Percentiles rank a stretch among this genome's conserved stretches.
Conservation (phyloP, 1,284 basidiomycete species). For the Trametes sp. region DNA sequence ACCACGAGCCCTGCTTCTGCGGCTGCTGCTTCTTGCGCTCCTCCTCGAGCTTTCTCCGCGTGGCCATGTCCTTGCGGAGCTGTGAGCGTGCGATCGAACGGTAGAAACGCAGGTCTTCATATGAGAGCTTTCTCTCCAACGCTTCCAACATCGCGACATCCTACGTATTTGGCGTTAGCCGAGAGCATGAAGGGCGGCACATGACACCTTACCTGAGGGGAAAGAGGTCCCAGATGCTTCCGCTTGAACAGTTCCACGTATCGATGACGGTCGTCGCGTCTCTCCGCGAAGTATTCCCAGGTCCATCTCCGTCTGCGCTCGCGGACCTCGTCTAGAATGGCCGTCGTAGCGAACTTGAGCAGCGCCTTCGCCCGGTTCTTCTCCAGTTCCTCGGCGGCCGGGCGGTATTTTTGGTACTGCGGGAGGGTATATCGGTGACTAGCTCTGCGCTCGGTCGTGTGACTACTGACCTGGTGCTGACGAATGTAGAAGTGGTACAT, state of each 20-base stretch:
- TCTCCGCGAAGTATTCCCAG: conserved; percentile 91
- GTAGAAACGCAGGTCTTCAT: conserved; percentile 98
- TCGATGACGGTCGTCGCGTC: conserved; percentile 84
- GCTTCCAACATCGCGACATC: conserved; percentile 68
- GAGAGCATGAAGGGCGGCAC: neutral
- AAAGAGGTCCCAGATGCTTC: conserved; percentile 65
- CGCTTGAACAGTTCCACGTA: conserved; percentile 93
- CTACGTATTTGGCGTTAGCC: conserved; percentile 45
- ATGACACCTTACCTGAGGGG: conserved; percentile 52
- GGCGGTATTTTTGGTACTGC: conserved; percentile 86
- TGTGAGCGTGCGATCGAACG: conserved; percentile 94
- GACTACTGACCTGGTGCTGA: conserved; percentile 77
- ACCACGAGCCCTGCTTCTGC: conserved; percentile 68
- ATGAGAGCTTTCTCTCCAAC: conserved; percentile 87
- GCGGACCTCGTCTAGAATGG: conserved; percentile 88
- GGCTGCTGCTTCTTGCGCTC: conserved; percentile 64
- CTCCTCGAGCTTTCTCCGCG: conserved; percentile 73
- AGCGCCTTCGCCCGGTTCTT: conserved; percentile 77
- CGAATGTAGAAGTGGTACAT: conserved; percentile 98
- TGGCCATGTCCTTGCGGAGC: conserved; percentile 84
- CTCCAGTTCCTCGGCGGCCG: conserved; percentile 66
- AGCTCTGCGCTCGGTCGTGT: neutral
- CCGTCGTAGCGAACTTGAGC: conserved; percentile 83
- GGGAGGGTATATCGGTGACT: conserved; percentile 12
- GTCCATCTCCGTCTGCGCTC: conserved; percentile 90